These are phyloP conservation scores for Mortierella sp. DNA, from an alignment of 371 early-diverging fungal genomes.

Conservation along the genomic window DNA sequence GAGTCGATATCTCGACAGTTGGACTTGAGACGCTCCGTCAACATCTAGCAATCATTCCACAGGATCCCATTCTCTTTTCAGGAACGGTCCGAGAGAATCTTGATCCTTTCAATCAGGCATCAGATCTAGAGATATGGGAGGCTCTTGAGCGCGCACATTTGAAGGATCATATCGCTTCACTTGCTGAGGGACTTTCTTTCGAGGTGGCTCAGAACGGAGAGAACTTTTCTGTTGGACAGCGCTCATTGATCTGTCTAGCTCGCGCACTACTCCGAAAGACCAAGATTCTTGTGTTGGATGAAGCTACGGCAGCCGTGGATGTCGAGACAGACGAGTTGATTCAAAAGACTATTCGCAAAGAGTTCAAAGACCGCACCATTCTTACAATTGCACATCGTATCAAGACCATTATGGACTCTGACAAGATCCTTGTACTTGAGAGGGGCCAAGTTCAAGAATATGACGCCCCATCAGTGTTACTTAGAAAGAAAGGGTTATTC, in stretches of 20 bases:
- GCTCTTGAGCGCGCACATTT: conserved; percentile 69
- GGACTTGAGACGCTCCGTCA: conserved; percentile 39
- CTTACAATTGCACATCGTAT: conserved; percentile 82
- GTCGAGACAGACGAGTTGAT: conserved; percentile 85
- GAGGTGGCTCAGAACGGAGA: conserved; percentile 81
- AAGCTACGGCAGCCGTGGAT: conserved; percentile 92
- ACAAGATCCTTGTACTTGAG: conserved; percentile 86
- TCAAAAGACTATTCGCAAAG: conserved; percentile 85
- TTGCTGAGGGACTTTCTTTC: conserved; percentile 75
- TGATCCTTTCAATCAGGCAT: conserved; percentile 75
- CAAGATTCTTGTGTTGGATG: conserved; percentile 86
- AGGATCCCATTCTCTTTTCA: conserved; percentile 90
- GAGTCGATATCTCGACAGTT: conserved; percentile 75
- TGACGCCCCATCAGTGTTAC: conserved; percentile 68
- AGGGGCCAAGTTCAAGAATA: conserved; percentile 82
- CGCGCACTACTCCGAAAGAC: conserved; percentile 84
- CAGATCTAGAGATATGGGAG: conserved; percentile 81
- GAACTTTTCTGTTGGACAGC: conserved; percentile 93
- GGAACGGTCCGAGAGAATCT: conserved; percentile 73
- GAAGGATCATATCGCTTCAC: conserved; percentile 66
- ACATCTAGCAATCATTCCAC: conserved; percentile 85
- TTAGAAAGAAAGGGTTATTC: conserved; percentile 64
- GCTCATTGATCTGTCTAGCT: conserved; percentile 84
- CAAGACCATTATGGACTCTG: conserved; percentile 90
- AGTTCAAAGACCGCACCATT: conserved; percentile 72